These are phyloP conservation scores for Kwoniella sp. DNA, from an alignment of 768 basidiomycete genomes.

Conservation along the genomic window DNA sequence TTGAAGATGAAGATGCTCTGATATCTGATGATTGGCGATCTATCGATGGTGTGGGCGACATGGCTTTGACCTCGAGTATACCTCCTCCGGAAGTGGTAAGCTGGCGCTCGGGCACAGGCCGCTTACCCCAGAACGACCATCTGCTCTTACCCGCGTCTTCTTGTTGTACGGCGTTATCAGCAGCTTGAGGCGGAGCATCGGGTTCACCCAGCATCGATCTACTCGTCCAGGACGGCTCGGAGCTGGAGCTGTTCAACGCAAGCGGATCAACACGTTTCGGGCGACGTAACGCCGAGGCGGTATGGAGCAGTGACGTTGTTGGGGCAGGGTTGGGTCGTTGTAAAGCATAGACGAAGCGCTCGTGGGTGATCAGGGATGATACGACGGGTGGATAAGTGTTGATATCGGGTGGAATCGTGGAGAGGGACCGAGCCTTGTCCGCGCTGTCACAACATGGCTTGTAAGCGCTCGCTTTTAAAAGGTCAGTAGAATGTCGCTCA, in stretches of 20 bases:
- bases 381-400: constrained; percentile 50
- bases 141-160: constrained; percentile 33
- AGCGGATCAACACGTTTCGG: constrained; percentile 24
- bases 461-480: too few species aligned
- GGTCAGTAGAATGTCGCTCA: constrained; percentile 24
- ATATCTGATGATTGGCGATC: constrained; percentile 17
- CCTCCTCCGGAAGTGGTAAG: constrained; percentile 53
- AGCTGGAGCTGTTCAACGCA: neutral
- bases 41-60: constrained; percentile 4
- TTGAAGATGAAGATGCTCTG: neutral
- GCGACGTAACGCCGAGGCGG: constrained; percentile 20
- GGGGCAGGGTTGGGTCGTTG: constrained; percentile 44
- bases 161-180: neutral
- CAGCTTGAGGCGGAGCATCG: constrained; percentile 23
- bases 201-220: constrained; percentile 50
- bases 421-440: constrained; percentile 35
- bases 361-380: constrained; percentile 40
- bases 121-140: constrained; percentile 54
- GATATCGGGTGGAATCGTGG: constrained; percentile 42
- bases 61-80: constrained; percentile 46
- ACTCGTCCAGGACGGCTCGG: constrained; percentile 35
- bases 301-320: constrained; percentile 39
- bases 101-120: constrained; percentile 30
- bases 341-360: constrained; percentile 40
- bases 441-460: too few species aligned